Evolutionary conservation across 2,329 filamentous ascomycete genomes (phyloP).

Genomic region (Penicillium sp.): DNA sequence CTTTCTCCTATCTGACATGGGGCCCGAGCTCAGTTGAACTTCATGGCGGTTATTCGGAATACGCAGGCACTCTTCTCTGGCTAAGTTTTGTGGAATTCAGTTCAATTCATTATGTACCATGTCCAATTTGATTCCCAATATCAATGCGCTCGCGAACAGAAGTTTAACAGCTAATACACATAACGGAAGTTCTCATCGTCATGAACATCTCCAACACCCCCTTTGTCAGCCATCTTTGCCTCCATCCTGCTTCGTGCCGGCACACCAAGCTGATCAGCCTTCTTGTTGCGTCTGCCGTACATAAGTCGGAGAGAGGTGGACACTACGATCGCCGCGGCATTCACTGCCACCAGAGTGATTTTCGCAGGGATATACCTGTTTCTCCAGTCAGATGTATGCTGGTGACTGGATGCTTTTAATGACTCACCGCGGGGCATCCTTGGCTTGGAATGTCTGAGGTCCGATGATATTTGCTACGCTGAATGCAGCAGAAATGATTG

Average conservation of each 20-base stretch:
- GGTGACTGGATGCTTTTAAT: too few relatives aligned
- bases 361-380: conserved; percentile 37
- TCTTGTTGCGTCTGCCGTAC: conserved; percentile 30
- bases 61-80: too few relatives aligned
- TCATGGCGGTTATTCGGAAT: background rate
- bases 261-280: conserved; percentile 20
- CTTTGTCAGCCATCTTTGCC: conserved; percentile 16
- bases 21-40: too few relatives aligned
- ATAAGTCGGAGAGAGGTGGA: conserved; percentile 26
- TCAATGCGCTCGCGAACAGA: background rate
- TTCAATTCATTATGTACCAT: background rate
- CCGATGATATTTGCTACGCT: conserved; percentile 39
- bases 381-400: conserved; percentile 5
- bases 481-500: conserved; percentile 47
- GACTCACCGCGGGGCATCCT: conserved; percentile 43
- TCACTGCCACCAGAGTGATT: conserved; percentile 40
- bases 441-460: conserved; percentile 47
- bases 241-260: conserved; percentile 27
- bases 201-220: conserved; percentile 18
- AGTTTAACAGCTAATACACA: conserved; percentile 27
- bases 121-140: background rate
- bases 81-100: too few relatives aligned
- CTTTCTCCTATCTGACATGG: too few relatives aligned
- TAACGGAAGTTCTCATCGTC: conserved; percentile 32
- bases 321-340: conserved; percentile 31